These are phyloP conservation scores for Euphorbia neoarborescens DNA, from an alignment of 441 rosid genomes.

Conservation along the genomic window DNA sequence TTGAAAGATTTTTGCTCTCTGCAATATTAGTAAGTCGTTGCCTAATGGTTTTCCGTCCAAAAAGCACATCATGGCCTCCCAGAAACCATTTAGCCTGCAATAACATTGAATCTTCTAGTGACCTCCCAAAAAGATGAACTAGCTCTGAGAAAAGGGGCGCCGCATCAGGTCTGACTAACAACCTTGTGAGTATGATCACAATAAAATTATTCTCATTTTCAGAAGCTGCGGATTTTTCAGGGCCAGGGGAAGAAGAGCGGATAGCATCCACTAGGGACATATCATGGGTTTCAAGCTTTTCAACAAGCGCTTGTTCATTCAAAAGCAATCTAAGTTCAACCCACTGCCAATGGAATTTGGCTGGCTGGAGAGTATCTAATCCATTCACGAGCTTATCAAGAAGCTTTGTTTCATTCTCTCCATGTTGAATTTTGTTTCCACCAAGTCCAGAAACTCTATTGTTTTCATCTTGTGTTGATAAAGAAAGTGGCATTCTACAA, in stretches of 20 bases:
- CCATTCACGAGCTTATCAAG: conserved; percentile 73
- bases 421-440: conserved; percentile 42
- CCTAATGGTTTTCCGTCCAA: conserved; percentile 84
- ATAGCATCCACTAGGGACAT: conserved; percentile 64
- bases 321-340: conserved; percentile 94
- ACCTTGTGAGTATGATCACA: conserved; percentile 82
- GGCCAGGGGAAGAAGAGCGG: conserved; percentile 59
- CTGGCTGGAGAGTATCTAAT: conserved; percentile 85
- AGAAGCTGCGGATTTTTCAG: conserved; percentile 67
- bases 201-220: conserved; percentile 88
- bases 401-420: conserved; percentile 59
- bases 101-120: conserved; percentile 85
- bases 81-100: conserved; percentile 91
- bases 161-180: conserved; percentile 97
- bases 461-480: conserved; percentile 45
- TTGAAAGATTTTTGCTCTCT: conserved; percentile 67
- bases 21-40: conserved; percentile 75
- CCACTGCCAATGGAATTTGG: conserved; percentile 99
- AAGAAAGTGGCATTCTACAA: conserved; percentile 54
- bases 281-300: conserved; percentile 71
- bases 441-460: conserved; percentile 44
- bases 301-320: conserved; percentile 88
- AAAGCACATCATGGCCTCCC: conserved; percentile 79
- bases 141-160: conserved; percentile 90
- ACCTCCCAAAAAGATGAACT: conserved; percentile 90